Evolutionary conservation across 306 rosid species (phyloP).

Genomic region (Mimosa bimucronata): DNA sequence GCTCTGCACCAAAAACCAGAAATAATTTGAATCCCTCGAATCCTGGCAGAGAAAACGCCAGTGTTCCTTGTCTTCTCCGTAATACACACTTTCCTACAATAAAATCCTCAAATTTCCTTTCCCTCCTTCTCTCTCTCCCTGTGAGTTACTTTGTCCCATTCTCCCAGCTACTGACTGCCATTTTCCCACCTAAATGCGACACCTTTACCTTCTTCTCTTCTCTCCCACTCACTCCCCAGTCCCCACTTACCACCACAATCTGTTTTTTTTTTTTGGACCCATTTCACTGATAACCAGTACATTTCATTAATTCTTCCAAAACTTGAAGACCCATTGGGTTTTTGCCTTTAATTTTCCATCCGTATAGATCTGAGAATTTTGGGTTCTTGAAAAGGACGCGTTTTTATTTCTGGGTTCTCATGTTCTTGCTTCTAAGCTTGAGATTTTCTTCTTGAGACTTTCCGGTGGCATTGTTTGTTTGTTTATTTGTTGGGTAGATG

Average conservation of each 20-base stretch:
- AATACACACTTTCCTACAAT: conserved; percentile 26
- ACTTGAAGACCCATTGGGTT: conserved; percentile 22
- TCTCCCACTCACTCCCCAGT: conserved; percentile 5
- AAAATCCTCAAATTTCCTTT: conserved; percentile 15
- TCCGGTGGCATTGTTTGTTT: conserved; percentile 4
- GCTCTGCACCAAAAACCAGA: conserved; percentile 14
- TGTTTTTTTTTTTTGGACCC: conserved; percentile 21
- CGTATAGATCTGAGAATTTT: conserved; percentile 45
- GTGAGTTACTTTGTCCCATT: conserved; percentile 51
- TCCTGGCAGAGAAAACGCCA: conserved; percentile 46
- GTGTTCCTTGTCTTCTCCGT: conserved; percentile 18
- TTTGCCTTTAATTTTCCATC: conserved; percentile 24
- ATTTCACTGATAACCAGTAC: conserved; percentile 26
- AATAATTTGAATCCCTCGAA: conserved; percentile 45
- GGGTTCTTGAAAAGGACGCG: conserved; percentile 39
- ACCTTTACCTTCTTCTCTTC: conserved; percentile 21
- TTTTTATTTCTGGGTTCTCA: conserved; percentile 47
- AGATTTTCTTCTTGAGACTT: not conserved
- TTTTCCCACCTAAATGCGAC: conserved; percentile 33
- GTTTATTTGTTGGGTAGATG: conserved; percentile 44
- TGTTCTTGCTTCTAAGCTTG: conserved; percentile 2
- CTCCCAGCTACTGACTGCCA: conserved; percentile 43
- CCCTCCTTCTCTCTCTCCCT: conserved; percentile 18
- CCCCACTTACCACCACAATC: not conserved
- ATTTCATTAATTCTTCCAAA: conserved; percentile 9